Conservation (phyloP, 768 basidiomycete species). For the Suillus hirtellus region DNA sequence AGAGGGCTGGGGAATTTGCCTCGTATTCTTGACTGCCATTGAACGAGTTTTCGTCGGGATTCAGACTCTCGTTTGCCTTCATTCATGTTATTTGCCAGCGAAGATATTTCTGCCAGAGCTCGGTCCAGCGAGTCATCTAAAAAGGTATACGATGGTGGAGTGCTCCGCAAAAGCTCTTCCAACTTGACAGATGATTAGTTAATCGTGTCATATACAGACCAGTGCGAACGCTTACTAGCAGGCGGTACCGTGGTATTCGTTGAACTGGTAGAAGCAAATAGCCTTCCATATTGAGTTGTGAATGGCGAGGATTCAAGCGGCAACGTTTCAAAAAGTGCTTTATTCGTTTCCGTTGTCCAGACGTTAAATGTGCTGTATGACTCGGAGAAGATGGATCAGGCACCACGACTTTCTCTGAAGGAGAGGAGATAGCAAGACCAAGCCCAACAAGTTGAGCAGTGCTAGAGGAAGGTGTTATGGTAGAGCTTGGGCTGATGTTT, state of each 20-base stretch:
- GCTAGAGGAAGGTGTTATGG: conserved; percentile 56
- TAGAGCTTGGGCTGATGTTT: conserved; percentile 35
- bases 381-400: conserved; percentile 40
- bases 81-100: conserved; percentile 93
- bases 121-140: conserved; percentile 83
- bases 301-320: conserved; percentile 85
- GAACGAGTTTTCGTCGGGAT: conserved; percentile 85
- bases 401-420: conserved; percentile 37
- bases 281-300: conserved; percentile 91
- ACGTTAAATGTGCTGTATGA: conserved; percentile 59
- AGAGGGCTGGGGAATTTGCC: conserved; percentile 96
- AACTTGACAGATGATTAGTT: conserved; percentile 41
- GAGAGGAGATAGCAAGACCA: conserved; percentile 55
- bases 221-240: conserved; percentile 64
- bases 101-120: conserved; percentile 84
- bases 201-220: conserved; percentile 6
- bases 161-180: conserved; percentile 82
- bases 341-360: conserved; percentile 86
- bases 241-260: conserved; percentile 93
- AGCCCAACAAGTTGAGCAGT: conserved; percentile 63
- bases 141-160: conserved; percentile 76
- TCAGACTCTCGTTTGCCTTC: conserved; percentile 97
- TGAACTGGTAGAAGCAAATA: conserved; percentile 95
- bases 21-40: conserved; percentile 87
- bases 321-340: conserved; percentile 89